Conservation (phyloP, 2,329 filamentous ascomycete genomes). For the Aspergillus brasiliensis region DNA sequence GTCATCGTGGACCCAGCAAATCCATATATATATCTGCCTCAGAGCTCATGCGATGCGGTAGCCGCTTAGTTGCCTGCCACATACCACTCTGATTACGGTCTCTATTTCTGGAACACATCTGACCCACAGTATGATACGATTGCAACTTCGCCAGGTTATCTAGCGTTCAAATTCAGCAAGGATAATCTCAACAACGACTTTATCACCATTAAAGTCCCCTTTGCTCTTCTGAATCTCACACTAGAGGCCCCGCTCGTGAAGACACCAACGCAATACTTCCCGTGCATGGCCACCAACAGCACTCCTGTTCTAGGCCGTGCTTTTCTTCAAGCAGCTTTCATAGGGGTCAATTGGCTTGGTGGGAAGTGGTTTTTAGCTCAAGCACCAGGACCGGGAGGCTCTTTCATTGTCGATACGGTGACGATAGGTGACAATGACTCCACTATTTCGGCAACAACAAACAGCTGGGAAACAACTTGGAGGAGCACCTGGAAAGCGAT, state of each 20-base stretch:
- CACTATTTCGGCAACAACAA: not conserved
- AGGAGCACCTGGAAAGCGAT: not conserved
- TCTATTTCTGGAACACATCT: slow-evolving; percentile 18
- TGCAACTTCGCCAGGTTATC: slow-evolving; percentile 18
- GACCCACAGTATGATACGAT: slow-evolving; percentile 16
- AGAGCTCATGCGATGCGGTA: slow-evolving; percentile 44
- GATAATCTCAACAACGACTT: slow-evolving; percentile 14
- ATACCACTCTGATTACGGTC: slow-evolving; percentile 10
- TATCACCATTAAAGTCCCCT: slow-evolving; percentile 27
- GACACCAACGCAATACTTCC: slow-evolving; percentile 22
- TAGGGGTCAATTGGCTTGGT: slow-evolving; percentile 20
- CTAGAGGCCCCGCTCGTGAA: slow-evolving; percentile 21
- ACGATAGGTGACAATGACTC: not conserved
- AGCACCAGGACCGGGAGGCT: slow-evolving; percentile 20
- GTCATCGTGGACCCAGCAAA: slow-evolving; percentile 30
- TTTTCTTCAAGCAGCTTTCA: slow-evolving; percentile 25
- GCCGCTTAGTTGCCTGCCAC: slow-evolving; percentile 40
- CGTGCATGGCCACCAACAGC: slow-evolving; percentile 14
- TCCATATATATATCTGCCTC: slow-evolving; percentile 46
- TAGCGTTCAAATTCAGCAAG: slow-evolving; percentile 19
- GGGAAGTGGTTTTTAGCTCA: slow-evolving; percentile 25
- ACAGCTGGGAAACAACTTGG: not conserved
- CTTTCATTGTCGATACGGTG: not conserved
- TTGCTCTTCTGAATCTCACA: slow-evolving; percentile 25
- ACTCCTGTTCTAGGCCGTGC: not conserved